Evolutionary conservation across 345 rosid species (phyloP), one percentile per base, ranked within the genome.

Genomic region (Rubroshorea leprosula): DNA sequence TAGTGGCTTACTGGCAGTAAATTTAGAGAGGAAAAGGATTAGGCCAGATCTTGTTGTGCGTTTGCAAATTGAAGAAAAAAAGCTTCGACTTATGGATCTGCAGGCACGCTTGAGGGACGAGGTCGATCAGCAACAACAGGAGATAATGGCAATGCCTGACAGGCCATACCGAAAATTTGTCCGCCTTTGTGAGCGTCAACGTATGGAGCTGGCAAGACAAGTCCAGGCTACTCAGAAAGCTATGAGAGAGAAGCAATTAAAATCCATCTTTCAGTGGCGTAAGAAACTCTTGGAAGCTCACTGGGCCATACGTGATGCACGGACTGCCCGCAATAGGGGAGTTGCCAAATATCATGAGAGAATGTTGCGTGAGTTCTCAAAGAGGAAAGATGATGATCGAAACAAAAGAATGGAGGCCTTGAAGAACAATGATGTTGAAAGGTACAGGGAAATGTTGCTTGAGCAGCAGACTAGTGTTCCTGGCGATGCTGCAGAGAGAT

Each of bases 341-440:
- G 97, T 94, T 67, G 99, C 97, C 49, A 94, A 94, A 68, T 94
- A 94, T 77, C 99, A 94, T 67, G 99, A 94, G 72, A 87, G 83
- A 66, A 94, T 90, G 86, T 63, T 87, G 80, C 79, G 97, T 72
- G 99, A 94, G 66, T 94, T 84, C 64, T 94, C 97, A 0, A 94
- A 94, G 79, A 87, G 85, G 68, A 87, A 83, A 72, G 97, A 90
- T 77, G 99, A 94, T 70, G 96, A 83, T 63, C 79, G 97, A 58
- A 90, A 84, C 70, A 94, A 75, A 80, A 82, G 99, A 70, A 94
- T 94, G 99, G 99, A 94, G 66, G 99, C 99, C 57, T 74, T 94
- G 79, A 90, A 94, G 81, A 94, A 94, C 73, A 94, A 94, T 77
- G 99, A 94, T 63, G 99, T 90, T 31, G 99, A 90, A 79, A 83